Evolutionary conservation across 768 basidiomycete genomes (phyloP), one percentile per base, ranked within the genome.

Genomic region (Naganishia vishniacii): DNA sequence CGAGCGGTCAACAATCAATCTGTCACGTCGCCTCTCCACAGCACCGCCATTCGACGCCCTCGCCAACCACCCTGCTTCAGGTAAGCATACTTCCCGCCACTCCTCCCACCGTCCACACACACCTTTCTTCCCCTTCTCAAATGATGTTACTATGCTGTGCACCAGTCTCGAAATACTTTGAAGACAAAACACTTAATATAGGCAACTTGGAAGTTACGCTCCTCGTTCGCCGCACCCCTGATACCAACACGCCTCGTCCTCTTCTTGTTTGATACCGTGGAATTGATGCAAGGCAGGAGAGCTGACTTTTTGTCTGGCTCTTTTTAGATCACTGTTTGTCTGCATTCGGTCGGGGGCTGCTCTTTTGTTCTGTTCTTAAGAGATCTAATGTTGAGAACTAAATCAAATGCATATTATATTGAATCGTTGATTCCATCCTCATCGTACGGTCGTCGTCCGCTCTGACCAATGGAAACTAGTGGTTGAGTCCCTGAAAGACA

Each of bases 101-200:
- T 34, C 18, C 32, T 11, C 37, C 34, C 16, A 26, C 37, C 20
- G 4, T 56, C 32, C 53, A 12, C 28, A n/a, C n/a, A n/a, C n/a
- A n/a, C 16, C 29, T 15, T n/a, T 23, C 49, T 12, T 23, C 23
- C 34, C 32, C 37, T 18, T 25, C 13, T 56, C 53, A 56, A 56
- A 56, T 56, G 53, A 56, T 56, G 53, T 56, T 41, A 20, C 25
- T 41, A 56, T 56, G 53, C 53, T 56, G 53, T 56, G 53, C 53
- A 56, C 53, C 53, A 56, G 53, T 56, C 53, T 56, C 53, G 53
- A 56, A n/a, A 20, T 56, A 1, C 34, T 26, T 34, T 56, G 53
- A 56, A 56, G 53, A 56, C 34, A 56, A 56, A 37, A 37, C 53
- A 56, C 53, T 56, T 56, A 56, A 4, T 23, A 56, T 56, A 56